Conservation (phyloP, 805 yeast genomes). For the Candida maesae region DNA sequence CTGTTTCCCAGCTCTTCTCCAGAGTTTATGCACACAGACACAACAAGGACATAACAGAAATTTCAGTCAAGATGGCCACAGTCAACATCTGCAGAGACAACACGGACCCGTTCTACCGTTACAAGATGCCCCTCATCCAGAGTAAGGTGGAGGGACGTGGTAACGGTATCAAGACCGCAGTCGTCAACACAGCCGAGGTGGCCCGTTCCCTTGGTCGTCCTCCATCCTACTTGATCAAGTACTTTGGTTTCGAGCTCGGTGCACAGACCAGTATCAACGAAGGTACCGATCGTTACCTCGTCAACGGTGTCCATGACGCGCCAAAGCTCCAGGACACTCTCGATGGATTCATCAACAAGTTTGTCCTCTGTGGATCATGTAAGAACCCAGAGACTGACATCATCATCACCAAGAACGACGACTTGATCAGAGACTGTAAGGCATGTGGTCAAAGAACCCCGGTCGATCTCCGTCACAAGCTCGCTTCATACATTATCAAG, state of each 20-base stretch:
- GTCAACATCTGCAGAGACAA: slow-evolving; percentile 96
- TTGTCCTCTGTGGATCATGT: slow-evolving; percentile 91
- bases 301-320: slow-evolving; percentile 93
- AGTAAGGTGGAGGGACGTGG: slow-evolving; percentile 98
- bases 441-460: slow-evolving; percentile 93
- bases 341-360: slow-evolving; percentile 91
- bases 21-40: not conserved
- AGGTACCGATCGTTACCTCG: slow-evolving; percentile 78
- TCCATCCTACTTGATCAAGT: slow-evolving; percentile 85
- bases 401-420: slow-evolving; percentile 68
- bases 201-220: slow-evolving; percentile 95
- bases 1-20: not conserved
- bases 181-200: slow-evolving; percentile 85
- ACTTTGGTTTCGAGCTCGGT: slow-evolving; percentile 94
- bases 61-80: slow-evolving; percentile 51
- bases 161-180: slow-evolving; percentile 97
- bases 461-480: slow-evolving; percentile 81
- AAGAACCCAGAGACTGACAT: slow-evolving; percentile 97
- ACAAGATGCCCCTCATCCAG: slow-evolving; percentile 97
- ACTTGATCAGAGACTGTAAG: slow-evolving; percentile 87
- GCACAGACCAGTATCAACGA: slow-evolving; percentile 88
- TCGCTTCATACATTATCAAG: slow-evolving; percentile 82
- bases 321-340: slow-evolving; percentile 86
- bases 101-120: slow-evolving; percentile 97
- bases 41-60: not conserved